Base-by-base conservation (phyloP, 2,329 filamentous ascomycete genomes). In the Ambrosiella beaveri region DNA sequence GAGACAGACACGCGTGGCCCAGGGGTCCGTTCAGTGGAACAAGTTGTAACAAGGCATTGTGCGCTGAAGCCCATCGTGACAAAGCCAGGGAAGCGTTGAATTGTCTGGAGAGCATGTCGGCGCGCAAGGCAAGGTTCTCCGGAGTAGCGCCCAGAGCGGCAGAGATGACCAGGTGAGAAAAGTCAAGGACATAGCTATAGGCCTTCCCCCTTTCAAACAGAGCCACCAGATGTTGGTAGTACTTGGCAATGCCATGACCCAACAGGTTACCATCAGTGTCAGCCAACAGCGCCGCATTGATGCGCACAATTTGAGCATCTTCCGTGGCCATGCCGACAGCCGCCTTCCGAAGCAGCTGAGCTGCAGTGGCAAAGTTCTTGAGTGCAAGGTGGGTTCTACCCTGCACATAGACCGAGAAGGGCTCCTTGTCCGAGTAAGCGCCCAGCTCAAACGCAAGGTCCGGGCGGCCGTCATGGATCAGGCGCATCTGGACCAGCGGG, bases 201-300 rank as follows among this genome's bases (percentile, higher is more conserved):
- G 84, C 82, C 63, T 84, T 85, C 49, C 81, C 78, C 64, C 79
- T 80, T 67, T 96, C 90, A 66, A 86, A 97, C 1, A 98, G 75
- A 17, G 81, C 77, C 11, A 90, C 79, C 55, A 97, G 79, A 68
- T 98, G 93, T 47, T 84, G 81, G 68, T 94, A 94, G 71, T 96
- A 98, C 62, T 80, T 82, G 4, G 88, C 79, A 45, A 90, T 75
- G 1, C 91, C 93, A 58, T 80, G 80, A 66, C 89, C 79, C 27
- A 85, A 75, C 12, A 95, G 77, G 7, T 81, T 80, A 49, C 76
- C 74, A 64, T 79, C 83, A 7, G 45, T 54, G 36, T 56, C 57
- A 17, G 45, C 44, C 5, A 58, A 37, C 15, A 58, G n/a, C 17
- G 44, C 19, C 7, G 57, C 49, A 17, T 59, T 59, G 15, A 57